Conservation (phyloP, 768 basidiomycete species). For the Suillus weaverae region DNA sequence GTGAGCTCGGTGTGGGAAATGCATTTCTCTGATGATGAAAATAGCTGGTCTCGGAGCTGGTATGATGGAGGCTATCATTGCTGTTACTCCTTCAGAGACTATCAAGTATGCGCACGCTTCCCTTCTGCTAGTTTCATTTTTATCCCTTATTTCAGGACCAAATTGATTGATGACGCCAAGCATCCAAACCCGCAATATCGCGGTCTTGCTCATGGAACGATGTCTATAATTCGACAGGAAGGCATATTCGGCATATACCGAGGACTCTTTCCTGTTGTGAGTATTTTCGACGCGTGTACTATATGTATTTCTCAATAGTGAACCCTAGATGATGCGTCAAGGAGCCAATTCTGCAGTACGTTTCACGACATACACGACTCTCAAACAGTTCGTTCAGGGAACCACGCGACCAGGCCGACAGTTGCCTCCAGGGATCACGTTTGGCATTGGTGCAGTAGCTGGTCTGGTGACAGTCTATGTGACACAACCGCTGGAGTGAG, state of each 20-base stretch:
- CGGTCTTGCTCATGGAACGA: constrained; percentile 84
- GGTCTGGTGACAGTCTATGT: constrained; percentile 94
- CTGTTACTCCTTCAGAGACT: constrained; percentile 96
- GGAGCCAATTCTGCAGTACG: constrained; percentile 93
- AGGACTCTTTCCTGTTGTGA: constrained; percentile 90
- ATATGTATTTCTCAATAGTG: background rate
- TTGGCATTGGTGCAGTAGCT: constrained; percentile 91
- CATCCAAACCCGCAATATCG: constrained; percentile 81
- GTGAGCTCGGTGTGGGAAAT: constrained; percentile 15
- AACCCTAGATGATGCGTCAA: constrained; percentile 87
- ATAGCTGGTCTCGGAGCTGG: constrained; percentile 84
- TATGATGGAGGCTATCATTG: constrained; percentile 88
- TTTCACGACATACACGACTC: constrained; percentile 91
- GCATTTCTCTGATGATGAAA: background rate
- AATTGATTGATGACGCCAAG: constrained; percentile 93
- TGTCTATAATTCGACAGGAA: constrained; percentile 78
- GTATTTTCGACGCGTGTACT: constrained; percentile 28
- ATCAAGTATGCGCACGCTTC: constrained; percentile 72
- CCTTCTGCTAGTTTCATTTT: background rate
- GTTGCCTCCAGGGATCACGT: constrained; percentile 85
- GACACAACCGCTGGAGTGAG: constrained; percentile 82
- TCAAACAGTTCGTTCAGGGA: constrained; percentile 92
- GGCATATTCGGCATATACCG: constrained; percentile 85
- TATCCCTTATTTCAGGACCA: constrained; percentile 65
- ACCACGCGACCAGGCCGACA: constrained; percentile 71